Base-by-base conservation (phyloP, 2,329 filamentous ascomycete species). In the Fusarium sp. region DNA sequence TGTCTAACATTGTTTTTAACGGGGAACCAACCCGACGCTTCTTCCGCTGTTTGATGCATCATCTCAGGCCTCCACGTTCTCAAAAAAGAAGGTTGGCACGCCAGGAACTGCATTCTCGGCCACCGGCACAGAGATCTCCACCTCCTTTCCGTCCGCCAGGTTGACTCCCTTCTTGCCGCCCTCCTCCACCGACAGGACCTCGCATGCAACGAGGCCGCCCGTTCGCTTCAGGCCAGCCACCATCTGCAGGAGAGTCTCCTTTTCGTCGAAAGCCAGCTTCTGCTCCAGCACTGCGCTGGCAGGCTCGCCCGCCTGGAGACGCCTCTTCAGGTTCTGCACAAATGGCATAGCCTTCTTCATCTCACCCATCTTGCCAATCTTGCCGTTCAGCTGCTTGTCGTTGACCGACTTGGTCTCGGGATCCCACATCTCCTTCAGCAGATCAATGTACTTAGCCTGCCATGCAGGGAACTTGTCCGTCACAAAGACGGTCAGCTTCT, bases 281-380 rank as follows among this genome's bases (percentile, higher is more conserved):
- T 93, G 87, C 77, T 95, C 89, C 76, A 98, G 90, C 9, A 97
- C 93, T 2, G 82, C 84, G 23, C 86, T 83, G 2, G 88, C 82
- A 13, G 84, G 81, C 80, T 95, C 89, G 67, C 92, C 91, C 54
- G 85, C 84, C 62, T 93, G 85, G 61, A 99, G 86, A 57, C 92
- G 89, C 79, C 88, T 92, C 90, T 97, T 97, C 65, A 98, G 83
- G 6, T 79, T 82, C 82, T 98, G 94, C 54, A 97, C 90, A 77
- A 97, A 98, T 0, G 96, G 96, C 95, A 98, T 98, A 2, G 93
- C 95, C 83, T 96, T 96, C 88, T 98, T 99, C 86, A 93, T 93
- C 81, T 96, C 92, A 44, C 89, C 89, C 76, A 93, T 85, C 84
- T 97, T 97, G 73, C 89, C 89, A 62, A 97, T 90, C 76, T 89